These are phyloP conservation scores for Scedosporium boydii DNA, from an alignment of 2,329 filamentous ascomycete genomes.

Conservation along the genomic window DNA sequence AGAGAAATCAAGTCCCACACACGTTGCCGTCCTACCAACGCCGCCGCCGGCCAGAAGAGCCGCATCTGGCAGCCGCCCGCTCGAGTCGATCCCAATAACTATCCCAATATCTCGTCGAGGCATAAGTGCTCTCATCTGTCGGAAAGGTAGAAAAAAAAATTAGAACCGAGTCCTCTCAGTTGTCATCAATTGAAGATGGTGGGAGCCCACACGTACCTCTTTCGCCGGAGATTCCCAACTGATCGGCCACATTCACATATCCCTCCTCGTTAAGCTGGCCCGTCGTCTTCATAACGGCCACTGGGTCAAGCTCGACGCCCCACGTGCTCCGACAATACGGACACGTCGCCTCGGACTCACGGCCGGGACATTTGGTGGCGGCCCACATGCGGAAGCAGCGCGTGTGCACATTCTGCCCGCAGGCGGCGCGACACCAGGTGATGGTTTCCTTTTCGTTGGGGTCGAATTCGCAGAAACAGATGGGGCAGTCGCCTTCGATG, in stretches of 20 bases:
- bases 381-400: conserved; percentile 47
- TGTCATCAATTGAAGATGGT: background rate
- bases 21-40: too few species aligned
- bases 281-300: conserved; percentile 30
- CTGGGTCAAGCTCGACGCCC: conserved; percentile 30
- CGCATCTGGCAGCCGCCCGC: background rate
- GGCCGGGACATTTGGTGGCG: conserved; percentile 25
- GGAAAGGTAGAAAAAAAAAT: background rate
- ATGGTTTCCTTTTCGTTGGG: conserved; percentile 22
- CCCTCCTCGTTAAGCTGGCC: conserved; percentile 38
- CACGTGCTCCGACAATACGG: conserved; percentile 52
- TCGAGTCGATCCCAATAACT: background rate
- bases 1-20: too few species aligned
- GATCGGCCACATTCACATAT: conserved; percentile 51
- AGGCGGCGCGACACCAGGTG: conserved; percentile 42
- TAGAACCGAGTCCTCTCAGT: background rate
- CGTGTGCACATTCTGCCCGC: conserved; percentile 46
- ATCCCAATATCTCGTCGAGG: background rate
- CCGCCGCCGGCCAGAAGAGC: too few species aligned
- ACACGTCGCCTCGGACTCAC: conserved; percentile 38
- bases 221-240: conserved; percentile 46
- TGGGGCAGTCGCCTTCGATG: conserved; percentile 44
- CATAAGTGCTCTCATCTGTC: background rate
- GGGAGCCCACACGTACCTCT: conserved; percentile 32
- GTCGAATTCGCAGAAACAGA: conserved; percentile 44